phyloP scores from a whole-genome alignment of 805 yeast species.

The Kockiozyma suomiensis region DNA sequence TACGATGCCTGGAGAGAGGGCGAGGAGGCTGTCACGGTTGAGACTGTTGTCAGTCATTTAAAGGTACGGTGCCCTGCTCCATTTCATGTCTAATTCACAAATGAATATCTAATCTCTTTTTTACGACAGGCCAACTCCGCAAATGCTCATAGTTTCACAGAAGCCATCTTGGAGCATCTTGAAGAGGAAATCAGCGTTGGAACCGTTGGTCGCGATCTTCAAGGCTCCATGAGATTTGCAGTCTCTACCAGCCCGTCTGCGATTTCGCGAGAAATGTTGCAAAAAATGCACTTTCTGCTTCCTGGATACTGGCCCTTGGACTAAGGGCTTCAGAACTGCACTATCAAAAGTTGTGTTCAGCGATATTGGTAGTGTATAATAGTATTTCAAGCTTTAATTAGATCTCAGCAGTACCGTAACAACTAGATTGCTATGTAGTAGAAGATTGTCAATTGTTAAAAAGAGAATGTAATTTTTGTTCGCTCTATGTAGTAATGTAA shows the following conservation, averaged over 20 bases:
- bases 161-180: conserved; percentile 64
- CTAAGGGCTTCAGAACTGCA: conserved; percentile 1
- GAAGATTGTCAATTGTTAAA: too few relatives aligned
- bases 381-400: too few relatives aligned
- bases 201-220: conserved; percentile 67
- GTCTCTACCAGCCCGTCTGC: conserved; percentile 78
- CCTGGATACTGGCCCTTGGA: conserved; percentile 68
- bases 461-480: too few relatives aligned
- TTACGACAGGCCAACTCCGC: conserved; percentile 83
- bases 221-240: conserved; percentile 76
- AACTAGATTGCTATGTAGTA: too few relatives aligned
- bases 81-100: background rate
- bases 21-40: conserved; percentile 98
- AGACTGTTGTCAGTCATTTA: conserved; percentile 88
- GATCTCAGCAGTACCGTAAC: too few relatives aligned
- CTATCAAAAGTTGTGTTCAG: too few relatives aligned
- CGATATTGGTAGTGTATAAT: background rate
- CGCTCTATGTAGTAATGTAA: too few relatives aligned
- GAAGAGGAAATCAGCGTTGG: conserved; percentile 62
- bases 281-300: conserved; percentile 81
- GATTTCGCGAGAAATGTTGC: conserved; percentile 68
- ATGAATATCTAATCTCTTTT: background rate
- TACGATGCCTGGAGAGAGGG: conserved; percentile 97
- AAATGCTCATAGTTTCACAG: conserved; percentile 81
- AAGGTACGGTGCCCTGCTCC: conserved; percentile 35